Base-by-base conservation (phyloP, 805 yeast species). In the Ogataea kodamae region DNA sequence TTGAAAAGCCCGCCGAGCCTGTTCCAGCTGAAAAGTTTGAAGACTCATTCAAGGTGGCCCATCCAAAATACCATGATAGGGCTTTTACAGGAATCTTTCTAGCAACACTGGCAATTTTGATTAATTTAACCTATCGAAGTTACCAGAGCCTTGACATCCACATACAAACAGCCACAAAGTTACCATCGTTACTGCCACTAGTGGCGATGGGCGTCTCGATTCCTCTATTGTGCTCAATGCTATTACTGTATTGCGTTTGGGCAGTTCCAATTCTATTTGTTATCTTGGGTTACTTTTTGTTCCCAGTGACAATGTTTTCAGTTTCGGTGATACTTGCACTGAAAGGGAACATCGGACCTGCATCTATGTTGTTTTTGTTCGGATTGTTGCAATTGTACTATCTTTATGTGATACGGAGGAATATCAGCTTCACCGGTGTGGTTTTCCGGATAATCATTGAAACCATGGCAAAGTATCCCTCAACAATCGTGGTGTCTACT, bases 401-500 rank as follows among this genome's bases (percentile, higher is more conserved):
- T 34, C 36, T 55, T 35, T 44, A 45, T 22, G 45, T 36, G 7
- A 52, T 50, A 33, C 46, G 44, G 19, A 52, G 40, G 33, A 50
- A 55, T 33, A 38, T 58, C 18, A 49, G 54, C 24, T 58, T 56
- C 33, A 56, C 61, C 2, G 49, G 57, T 11, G 16, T 50, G 9
- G 43, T 56, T 42, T 33, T 58, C 24, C 46, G 53, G 24, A 46
- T 56, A 2, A 75, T 83, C n/a, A 79, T 89, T 46, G 85, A 79
- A 49, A 95, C 84, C 5, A 79, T 84, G 75, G 72, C 72, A 41
- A 54, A 66, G 21, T 78, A 79, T 48, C 95, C 95, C 6, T 78
- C 88, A 6, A 76, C 86, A 0, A 51, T 84, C 27, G 23, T 76
- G 8, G 72, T 81, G 2, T 54, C 62, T 5, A 35, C 47, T 9